Evolutionary conservation across 768 basidiomycete species (phyloP).

Genomic region (Mycena haematopus): DNA sequence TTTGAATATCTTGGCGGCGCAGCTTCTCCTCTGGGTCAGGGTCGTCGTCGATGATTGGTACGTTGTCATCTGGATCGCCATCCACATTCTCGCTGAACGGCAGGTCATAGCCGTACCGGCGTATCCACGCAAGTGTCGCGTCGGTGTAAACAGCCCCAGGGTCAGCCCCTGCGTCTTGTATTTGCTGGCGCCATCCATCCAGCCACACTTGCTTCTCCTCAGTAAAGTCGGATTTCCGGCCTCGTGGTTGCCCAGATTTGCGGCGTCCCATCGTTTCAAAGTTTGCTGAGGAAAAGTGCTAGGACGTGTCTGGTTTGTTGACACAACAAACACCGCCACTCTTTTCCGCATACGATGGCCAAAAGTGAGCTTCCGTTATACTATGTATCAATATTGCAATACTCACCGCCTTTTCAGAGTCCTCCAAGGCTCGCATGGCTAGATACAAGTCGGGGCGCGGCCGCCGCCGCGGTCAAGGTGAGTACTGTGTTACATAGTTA

Average conservation of each 20-base stretch:
- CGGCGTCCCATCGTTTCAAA: not conserved
- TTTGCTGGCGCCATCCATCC: not conserved
- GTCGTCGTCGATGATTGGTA: not conserved
- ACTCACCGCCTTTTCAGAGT: too few species aligned
- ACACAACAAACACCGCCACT: not conserved
- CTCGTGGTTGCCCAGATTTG: not conserved
- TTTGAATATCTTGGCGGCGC: not conserved
- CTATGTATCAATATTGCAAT: too few species aligned
- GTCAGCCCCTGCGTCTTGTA: not conserved
- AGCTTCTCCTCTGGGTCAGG: not conserved
- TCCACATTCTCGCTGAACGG: not conserved
- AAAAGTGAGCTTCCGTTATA: too few species aligned
- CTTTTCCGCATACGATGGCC: too few species aligned
- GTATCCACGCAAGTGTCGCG: not conserved
- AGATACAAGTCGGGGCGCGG: too few species aligned
- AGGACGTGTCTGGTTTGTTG: not conserved
- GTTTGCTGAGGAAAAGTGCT: not conserved
- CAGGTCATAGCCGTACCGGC: constrained; percentile 5
- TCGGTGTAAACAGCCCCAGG: not conserved
- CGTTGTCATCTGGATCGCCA: not conserved
- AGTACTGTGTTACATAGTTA: too few species aligned
- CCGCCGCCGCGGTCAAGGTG: too few species aligned
- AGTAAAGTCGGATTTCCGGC: not conserved
- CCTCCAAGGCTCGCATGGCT: too few species aligned
- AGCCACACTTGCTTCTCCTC: not conserved